These are phyloP conservation scores for Penstemon davidsonii DNA, from an alignment of 257 asterid species.

Conservation along the genomic window DNA sequence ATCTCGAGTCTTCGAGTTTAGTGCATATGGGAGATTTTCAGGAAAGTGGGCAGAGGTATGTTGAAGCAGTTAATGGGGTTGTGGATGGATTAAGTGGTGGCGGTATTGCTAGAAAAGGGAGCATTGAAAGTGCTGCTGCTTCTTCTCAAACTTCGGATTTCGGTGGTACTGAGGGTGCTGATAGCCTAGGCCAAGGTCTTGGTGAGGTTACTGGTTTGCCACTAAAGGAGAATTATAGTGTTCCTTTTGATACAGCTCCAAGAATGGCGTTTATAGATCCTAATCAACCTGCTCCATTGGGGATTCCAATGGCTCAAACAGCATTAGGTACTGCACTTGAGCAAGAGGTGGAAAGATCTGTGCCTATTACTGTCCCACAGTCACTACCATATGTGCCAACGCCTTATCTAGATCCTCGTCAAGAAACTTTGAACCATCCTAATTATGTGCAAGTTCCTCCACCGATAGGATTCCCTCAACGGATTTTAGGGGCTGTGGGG, in stretches of 20 bases:
- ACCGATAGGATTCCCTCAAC: constrained; percentile 70
- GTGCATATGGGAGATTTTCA: constrained; percentile 58
- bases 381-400: constrained; percentile 47
- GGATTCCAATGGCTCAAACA: constrained; percentile 42
- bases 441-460: constrained; percentile 60
- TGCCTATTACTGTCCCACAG: constrained; percentile 47
- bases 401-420: constrained; percentile 56
- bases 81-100: constrained; percentile 42
- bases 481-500: constrained; percentile 51
- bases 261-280: constrained; percentile 42
- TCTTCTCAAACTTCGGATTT: constrained; percentile 61
- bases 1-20: constrained; percentile 51
- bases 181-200: constrained; percentile 40
- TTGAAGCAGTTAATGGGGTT: constrained; percentile 91
- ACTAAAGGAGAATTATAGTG: constrained; percentile 41
- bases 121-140: constrained; percentile 68
- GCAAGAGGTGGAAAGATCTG: constrained; percentile 51
- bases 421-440: constrained; percentile 48
- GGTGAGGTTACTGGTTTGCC: constrained; percentile 53
- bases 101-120: constrained; percentile 64
- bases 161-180: constrained; percentile 63
- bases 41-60: constrained; percentile 77
- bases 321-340: constrained; percentile 39
- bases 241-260: constrained; percentile 45
- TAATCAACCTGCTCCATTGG: constrained; percentile 45